Evolutionary conservation across 306 rosid species (phyloP).

Genomic region (Rosa multiflora): DNA sequence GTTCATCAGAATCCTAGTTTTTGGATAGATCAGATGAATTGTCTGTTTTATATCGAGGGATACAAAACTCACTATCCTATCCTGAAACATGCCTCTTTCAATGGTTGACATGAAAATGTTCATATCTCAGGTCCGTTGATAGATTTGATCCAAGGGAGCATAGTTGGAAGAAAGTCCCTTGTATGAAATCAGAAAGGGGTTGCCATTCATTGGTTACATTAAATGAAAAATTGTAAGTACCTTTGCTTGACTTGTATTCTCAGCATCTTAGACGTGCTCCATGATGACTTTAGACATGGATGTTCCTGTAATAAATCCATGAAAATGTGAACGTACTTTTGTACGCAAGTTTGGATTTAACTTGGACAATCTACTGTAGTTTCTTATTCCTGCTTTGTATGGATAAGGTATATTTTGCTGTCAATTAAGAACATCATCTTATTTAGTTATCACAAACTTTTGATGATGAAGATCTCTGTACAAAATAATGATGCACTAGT

Average conservation of each 20-base stretch:
- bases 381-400: not conserved
- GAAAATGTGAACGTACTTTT: not conserved
- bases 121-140: constrained; percentile 61
- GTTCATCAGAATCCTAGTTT: not conserved
- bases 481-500: not conserved
- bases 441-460: not conserved
- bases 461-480: not conserved
- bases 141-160: constrained; percentile 86
- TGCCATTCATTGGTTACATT: constrained; percentile 56
- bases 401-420: not conserved
- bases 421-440: too few relatives aligned
- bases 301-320: not conserved
- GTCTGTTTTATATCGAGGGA: not conserved
- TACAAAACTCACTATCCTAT: not conserved
- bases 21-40: not conserved
- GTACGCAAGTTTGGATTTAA: not conserved
- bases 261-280: not conserved
- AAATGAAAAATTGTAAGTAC: constrained; percentile 60
- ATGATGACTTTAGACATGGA: constrained; percentile 10
- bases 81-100: not conserved
- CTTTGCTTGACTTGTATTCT: constrained; percentile 1
- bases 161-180: constrained; percentile 58
- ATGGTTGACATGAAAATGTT: constrained; percentile 7
- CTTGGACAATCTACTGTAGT: not conserved
- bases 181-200: constrained; percentile 46